Evolutionary conservation across 176 grass and related monocot genomes (phyloP).

Genomic region (Avena insularis): DNA sequence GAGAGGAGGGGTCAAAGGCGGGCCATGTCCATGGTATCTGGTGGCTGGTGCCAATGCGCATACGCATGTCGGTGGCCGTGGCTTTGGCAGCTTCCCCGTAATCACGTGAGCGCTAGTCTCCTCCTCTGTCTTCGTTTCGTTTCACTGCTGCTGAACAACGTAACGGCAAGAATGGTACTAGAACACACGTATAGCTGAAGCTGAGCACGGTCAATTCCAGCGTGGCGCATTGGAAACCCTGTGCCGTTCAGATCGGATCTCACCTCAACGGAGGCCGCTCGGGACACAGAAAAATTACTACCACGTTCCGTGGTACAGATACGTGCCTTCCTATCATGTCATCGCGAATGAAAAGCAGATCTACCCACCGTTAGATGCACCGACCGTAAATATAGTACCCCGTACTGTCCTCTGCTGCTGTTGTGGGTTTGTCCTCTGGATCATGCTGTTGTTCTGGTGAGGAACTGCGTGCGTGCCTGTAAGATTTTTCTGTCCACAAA

Average conservation of each 20-base stretch:
- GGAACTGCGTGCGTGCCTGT: background rate
- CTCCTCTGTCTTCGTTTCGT: too few relatives aligned
- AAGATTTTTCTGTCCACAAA: background rate
- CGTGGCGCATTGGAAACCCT: too few relatives aligned
- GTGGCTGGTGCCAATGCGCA: background rate
- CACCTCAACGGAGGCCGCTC: too few relatives aligned
- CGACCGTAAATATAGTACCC: background rate
- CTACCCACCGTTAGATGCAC: constrained; percentile 12
- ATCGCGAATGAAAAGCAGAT: background rate
- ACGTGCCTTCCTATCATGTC: background rate
- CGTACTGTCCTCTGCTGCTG: background rate
- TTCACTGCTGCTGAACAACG: too few relatives aligned
- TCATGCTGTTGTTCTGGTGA: background rate
- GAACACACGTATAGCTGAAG: too few relatives aligned
- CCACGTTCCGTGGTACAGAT: background rate
- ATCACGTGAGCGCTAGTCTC: background rate
- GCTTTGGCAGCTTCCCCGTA: constrained; percentile 15
- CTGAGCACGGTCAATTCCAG: too few relatives aligned
- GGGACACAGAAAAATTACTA: background rate
- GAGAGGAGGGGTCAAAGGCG: background rate
- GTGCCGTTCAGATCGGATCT: too few relatives aligned
- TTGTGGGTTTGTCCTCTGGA: background rate
- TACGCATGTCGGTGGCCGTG: constrained; percentile 45
- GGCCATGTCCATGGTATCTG: constrained; percentile 4
- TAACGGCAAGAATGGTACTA: too few relatives aligned